Evolutionary conservation across 495 filamentous ascomycete species (phyloP).

Genomic region (Tuber melanosporum): DNA sequence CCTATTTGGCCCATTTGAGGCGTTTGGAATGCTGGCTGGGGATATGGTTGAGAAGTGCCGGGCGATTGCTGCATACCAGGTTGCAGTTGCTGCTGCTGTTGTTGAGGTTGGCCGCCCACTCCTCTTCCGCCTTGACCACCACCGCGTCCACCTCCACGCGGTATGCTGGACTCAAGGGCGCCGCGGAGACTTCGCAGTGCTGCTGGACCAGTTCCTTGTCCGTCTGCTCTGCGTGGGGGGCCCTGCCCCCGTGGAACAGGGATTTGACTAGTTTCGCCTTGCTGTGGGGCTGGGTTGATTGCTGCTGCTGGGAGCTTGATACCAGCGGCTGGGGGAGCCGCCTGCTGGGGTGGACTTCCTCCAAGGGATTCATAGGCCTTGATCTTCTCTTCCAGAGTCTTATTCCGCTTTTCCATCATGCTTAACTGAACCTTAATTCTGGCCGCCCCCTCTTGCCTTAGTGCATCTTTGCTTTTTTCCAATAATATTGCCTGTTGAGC

Average conservation of each 20-base stretch:
- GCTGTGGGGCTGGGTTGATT: conserved; percentile 17
- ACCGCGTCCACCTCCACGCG: conserved; percentile 31
- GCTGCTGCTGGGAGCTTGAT: conserved; percentile 27
- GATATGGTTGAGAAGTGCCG: background rate
- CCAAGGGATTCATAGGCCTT: conserved; percentile 69
- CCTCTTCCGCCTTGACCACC: conserved; percentile 23
- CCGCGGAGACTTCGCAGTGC: conserved; percentile 36
- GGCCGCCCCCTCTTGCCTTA: conserved; percentile 57
- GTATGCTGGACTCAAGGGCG: conserved; percentile 34
- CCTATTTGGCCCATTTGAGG: background rate
- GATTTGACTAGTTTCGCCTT: conserved; percentile 30
- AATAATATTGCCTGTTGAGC: conserved; percentile 45
- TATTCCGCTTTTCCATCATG: conserved; percentile 67
- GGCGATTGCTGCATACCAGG: background rate
- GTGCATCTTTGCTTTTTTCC: conserved; percentile 53
- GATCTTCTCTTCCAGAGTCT: conserved; percentile 61
- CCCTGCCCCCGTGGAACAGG: conserved; percentile 12
- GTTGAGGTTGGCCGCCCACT: conserved; percentile 7
- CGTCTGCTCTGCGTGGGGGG: conserved; percentile 13
- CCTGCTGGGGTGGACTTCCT: conserved; percentile 9
- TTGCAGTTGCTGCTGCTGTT: background rate
- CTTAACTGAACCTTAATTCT: conserved; percentile 66
- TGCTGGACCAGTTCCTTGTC: conserved; percentile 36
- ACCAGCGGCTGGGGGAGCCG: conserved; percentile 16
- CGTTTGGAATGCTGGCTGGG: background rate